These are phyloP conservation scores for Lolium rigidum DNA, from an alignment of 176 grass and related monocot genomes.

Conservation along the genomic window DNA sequence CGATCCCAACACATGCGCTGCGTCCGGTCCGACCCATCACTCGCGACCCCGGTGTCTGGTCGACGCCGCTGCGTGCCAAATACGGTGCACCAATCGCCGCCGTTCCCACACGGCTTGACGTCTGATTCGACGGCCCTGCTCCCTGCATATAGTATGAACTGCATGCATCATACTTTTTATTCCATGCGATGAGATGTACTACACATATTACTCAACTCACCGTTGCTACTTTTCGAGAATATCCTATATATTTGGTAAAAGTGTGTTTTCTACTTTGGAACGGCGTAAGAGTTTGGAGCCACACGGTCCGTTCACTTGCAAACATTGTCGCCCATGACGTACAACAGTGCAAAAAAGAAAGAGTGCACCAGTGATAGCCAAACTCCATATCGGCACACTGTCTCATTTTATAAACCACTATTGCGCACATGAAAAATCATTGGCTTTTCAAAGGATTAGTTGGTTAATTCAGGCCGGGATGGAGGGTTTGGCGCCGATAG, in stretches of 20 bases:
- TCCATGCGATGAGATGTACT: neutral
- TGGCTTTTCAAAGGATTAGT: neutral
- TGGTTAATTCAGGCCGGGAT: neutral
- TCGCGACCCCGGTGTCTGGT: neutral
- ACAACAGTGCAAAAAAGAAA: too few species aligned
- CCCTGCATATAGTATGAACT: neutral
- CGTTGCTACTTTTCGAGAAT: neutral
- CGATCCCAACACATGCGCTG: constrained; percentile 39
- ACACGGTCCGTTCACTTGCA: neutral
- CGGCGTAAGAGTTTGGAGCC: neutral
- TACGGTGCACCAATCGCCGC: neutral
- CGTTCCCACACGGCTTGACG: neutral
- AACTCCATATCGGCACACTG: too few species aligned
- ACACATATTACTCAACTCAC: neutral
- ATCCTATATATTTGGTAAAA: constrained; percentile 3
- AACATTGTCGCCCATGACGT: too few species aligned
- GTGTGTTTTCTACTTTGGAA: neutral
- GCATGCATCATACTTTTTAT: neutral
- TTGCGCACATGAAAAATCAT: neutral
- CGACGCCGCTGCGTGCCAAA: constrained; percentile 12
- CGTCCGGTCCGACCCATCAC: neutral
- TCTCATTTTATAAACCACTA: neutral
- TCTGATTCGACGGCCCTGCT: constrained; percentile 15
- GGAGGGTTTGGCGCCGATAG: neutral
- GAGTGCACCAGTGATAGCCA: too few species aligned